phyloP scores from a whole-genome alignment of 192 early-diverging fungal species.

The Backusella psychrophila region DNA sequence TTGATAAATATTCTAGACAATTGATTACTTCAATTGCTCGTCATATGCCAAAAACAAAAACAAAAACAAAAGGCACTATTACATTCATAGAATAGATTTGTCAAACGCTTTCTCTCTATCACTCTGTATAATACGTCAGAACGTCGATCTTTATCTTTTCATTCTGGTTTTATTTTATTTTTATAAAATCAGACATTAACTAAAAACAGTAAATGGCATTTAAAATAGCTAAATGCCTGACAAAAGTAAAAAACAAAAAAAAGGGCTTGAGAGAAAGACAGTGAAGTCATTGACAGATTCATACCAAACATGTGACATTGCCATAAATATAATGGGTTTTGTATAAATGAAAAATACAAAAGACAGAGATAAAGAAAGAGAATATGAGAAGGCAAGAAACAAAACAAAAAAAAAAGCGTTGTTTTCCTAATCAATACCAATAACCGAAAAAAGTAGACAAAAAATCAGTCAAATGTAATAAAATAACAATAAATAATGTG shows the following conservation, averaged over 20 bases:
- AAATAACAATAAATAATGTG: constrained; percentile 1
- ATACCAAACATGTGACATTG: background rate
- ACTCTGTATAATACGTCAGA: background rate
- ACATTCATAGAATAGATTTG: constrained; percentile 6
- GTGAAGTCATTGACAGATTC: background rate
- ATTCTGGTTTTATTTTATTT: background rate
- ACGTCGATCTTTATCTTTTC: constrained; percentile 3
- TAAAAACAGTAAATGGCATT: background rate
- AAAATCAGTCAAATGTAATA: background rate
- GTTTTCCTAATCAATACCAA: background rate
- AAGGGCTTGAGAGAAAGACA: background rate
- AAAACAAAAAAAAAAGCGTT: background rate
- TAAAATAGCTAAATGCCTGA: background rate
- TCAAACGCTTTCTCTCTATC: background rate
- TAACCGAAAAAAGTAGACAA: background rate
- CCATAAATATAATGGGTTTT: background rate
- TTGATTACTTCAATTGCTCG: background rate
- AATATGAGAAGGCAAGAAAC: background rate
- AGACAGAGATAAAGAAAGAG: background rate
- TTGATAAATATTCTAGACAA: background rate
- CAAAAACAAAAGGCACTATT: background rate
- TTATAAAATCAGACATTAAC: background rate
- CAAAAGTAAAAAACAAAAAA: background rate
- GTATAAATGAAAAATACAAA: background rate
- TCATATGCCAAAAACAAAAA: background rate